Evolutionary conservation across 2,329 filamentous ascomycete genomes (phyloP).

Genomic region (Fusarium floridanum): DNA sequence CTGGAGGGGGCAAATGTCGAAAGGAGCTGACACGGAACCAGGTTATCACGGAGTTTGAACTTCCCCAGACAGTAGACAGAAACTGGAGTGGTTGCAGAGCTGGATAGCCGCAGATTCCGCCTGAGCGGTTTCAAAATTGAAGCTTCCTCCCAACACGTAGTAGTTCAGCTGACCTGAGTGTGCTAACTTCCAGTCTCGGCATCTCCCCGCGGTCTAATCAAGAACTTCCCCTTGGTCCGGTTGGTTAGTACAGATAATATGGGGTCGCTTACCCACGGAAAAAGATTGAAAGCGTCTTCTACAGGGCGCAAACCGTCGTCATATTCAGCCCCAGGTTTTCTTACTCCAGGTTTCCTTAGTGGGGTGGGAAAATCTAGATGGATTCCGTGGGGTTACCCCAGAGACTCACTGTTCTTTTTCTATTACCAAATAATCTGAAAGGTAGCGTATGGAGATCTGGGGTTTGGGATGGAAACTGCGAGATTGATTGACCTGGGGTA

Average conservation of each 20-base stretch:
- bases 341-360: neutral
- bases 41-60: neutral
- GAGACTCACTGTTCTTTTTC: neutral
- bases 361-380: neutral
- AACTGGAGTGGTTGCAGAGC: neutral
- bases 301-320: neutral
- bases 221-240: neutral
- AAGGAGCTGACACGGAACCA: neutral
- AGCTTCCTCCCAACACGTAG: neutral
- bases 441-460: neutral
- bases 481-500: slow-evolving; percentile 4
- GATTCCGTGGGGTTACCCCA: neutral
- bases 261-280: neutral
- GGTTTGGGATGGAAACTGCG: neutral
- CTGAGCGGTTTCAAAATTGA: neutral
- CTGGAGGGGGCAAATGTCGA: neutral
- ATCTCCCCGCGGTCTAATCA: neutral
- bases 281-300: neutral
- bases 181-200: neutral
- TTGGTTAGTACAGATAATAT: neutral
- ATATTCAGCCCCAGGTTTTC: neutral
- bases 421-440: neutral
- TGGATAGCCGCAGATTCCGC: neutral
- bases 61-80: neutral
- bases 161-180: neutral